Conservation (phyloP, 2,329 filamentous ascomycete species). For the Cadophora luteo-olivacea region DNA sequence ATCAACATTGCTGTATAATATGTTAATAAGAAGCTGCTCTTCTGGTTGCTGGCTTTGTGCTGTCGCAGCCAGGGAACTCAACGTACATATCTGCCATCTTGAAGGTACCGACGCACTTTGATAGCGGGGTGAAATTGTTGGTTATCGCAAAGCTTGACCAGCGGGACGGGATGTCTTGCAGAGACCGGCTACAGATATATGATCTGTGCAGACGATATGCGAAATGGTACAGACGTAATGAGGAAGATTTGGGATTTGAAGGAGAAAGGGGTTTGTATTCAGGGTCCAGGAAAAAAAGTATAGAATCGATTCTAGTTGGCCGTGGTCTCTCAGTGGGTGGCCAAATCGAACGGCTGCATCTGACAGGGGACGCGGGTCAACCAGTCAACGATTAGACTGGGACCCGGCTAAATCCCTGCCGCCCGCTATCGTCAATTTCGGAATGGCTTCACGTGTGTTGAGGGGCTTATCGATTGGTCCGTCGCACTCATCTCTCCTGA, state of each 20-base stretch:
- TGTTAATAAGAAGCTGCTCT: conserved; percentile 14
- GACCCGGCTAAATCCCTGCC: not conserved
- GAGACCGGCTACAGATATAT: conserved; percentile 18
- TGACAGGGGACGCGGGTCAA: not conserved
- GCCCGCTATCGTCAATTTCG: conserved; percentile 11
- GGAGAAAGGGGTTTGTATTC: not conserved
- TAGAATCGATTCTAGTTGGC: conserved; percentile 5
- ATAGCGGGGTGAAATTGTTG: conserved; percentile 22
- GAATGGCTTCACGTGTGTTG: conserved; percentile 14
- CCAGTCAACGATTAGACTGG: not conserved
- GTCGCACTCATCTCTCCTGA: conserved; percentile 1
- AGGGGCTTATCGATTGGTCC: conserved; percentile 19
- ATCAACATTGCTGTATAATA: conserved; percentile 74
- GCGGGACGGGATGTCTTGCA: conserved; percentile 19
- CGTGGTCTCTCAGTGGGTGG: not conserved
- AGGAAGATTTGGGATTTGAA: not conserved
- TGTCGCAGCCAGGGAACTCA: not conserved
- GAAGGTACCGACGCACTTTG: not conserved
- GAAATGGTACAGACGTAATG: conserved; percentile 13
- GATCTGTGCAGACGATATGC: conserved; percentile 20
- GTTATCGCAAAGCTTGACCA: conserved; percentile 1
- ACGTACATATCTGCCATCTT: conserved; percentile 37
- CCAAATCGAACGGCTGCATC: conserved; percentile 6
- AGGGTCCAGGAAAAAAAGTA: conserved; percentile 17
- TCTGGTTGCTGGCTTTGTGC: not conserved